Conservation (phyloP, 495 filamentous ascomycete species). For the Staphylotrichum tortipilum region DNA sequence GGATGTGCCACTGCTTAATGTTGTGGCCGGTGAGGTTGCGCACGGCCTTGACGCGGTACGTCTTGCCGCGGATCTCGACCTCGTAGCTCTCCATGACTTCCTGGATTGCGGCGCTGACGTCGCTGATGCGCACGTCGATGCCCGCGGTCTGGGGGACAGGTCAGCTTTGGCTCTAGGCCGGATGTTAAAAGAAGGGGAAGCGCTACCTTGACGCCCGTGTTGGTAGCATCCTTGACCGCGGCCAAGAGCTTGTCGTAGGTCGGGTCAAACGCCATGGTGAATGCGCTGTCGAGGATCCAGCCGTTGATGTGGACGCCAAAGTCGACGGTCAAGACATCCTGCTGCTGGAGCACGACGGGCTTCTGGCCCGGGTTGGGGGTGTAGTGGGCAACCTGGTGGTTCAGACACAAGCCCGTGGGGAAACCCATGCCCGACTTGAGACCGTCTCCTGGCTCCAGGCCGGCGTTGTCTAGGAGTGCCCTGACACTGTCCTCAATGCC, state of each 20-base stretch:
- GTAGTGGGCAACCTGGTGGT: slow-evolving; percentile 83
- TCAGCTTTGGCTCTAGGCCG: neutral
- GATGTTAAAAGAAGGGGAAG: neutral
- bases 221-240: slow-evolving; percentile 79
- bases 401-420: slow-evolving; percentile 79
- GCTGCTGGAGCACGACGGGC: slow-evolving; percentile 58
- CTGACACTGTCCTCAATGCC: slow-evolving; percentile 81
- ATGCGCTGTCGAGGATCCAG: slow-evolving; percentile 85
- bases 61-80: slow-evolving; percentile 66
- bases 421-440: slow-evolving; percentile 80
- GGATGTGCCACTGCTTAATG: slow-evolving; percentile 76
- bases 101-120: slow-evolving; percentile 71
- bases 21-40: slow-evolving; percentile 84
- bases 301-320: slow-evolving; percentile 89
- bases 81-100: slow-evolving; percentile 88
- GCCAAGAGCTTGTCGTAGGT: slow-evolving; percentile 75
- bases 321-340: slow-evolving; percentile 89
- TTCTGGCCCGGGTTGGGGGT: slow-evolving; percentile 86
- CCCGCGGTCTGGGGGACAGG: slow-evolving; percentile 45
- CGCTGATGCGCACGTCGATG: slow-evolving; percentile 68
- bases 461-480: slow-evolving; percentile 66
- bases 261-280: slow-evolving; percentile 80
- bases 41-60: slow-evolving; percentile 73
- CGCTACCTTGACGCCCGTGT: slow-evolving; percentile 62
- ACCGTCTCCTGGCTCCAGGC: slow-evolving; percentile 68